Conservation (phyloP, 2,329 filamentous ascomycete genomes). For the Penicillium sclerotigenum region DNA sequence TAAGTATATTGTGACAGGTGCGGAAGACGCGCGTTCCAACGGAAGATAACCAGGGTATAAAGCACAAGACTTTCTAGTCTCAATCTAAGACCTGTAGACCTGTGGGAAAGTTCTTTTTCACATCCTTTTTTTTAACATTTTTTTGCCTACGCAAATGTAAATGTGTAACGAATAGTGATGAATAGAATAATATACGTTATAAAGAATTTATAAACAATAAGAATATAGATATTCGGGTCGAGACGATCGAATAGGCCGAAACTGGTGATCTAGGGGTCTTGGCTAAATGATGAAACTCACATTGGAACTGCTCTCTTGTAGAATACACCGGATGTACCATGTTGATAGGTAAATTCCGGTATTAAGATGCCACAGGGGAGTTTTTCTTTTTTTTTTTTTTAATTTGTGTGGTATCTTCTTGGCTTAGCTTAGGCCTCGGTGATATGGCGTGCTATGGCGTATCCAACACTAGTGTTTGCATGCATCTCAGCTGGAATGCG, state of each 20-base stretch:
- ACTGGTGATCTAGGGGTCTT: neutral
- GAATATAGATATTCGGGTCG: constrained; percentile 20
- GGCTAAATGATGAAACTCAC: constrained; percentile 8
- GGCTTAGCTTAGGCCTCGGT: neutral
- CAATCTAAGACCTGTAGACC: neutral
- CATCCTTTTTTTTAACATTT: neutral
- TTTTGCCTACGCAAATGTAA: neutral
- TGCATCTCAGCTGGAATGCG: constrained; percentile 7
- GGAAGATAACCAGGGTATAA: neutral
- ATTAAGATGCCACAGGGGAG: neutral
- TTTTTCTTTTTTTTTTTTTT: neutral
- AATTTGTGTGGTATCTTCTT: neutral
- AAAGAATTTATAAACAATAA: too few species aligned
- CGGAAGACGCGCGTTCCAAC: neutral
- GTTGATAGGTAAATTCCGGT: neutral
- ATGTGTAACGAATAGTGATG: neutral
- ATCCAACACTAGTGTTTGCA: constrained; percentile 17
- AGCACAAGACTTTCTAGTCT: neutral
- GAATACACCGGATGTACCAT: neutral
- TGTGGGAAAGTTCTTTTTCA: neutral
- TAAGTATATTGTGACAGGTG: too few species aligned
- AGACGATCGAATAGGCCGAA: constrained; percentile 12
- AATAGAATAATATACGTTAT: neutral
- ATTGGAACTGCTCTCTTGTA: neutral
- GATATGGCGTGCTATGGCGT: constrained; percentile 26